Percentiles rank a stretch among this genome's conserved stretches.
These are phyloP conservation scores for Pyrrhoderma noxium DNA, from an alignment of 1,284 basidiomycete genomes.

Conservation along the genomic window DNA sequence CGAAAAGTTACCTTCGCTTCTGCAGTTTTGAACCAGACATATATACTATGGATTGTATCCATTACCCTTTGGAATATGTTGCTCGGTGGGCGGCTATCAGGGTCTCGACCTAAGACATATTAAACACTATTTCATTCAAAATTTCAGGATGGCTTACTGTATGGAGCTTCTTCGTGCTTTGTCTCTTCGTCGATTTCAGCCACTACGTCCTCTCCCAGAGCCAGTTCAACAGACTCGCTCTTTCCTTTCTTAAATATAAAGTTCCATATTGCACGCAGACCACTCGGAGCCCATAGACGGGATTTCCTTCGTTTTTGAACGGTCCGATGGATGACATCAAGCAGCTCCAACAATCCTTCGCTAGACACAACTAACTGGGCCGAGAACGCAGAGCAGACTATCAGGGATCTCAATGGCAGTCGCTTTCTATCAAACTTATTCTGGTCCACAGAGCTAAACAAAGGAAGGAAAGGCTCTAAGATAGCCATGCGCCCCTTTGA, in stretches of 20 bases:
- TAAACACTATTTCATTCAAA: not conserved
- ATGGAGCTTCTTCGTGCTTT: slow-evolving; percentile 19
- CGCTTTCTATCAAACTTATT: slow-evolving; percentile 11
- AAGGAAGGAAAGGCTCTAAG: slow-evolving; percentile 39
- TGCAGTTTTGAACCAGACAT: slow-evolving; percentile 36
- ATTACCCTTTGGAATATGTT: slow-evolving; percentile 36
- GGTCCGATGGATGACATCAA: slow-evolving; percentile 36
- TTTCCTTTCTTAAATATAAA: slow-evolving; percentile 26
- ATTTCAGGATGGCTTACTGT: slow-evolving; percentile 30
- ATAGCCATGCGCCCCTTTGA: slow-evolving; percentile 34
- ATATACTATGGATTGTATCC: slow-evolving; percentile 30
- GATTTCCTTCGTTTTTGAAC: slow-evolving; percentile 33
- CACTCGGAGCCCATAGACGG: slow-evolving; percentile 46
- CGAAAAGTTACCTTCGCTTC: slow-evolving; percentile 33
- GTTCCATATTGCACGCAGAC: slow-evolving; percentile 37
- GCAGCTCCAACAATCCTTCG: slow-evolving; percentile 38
- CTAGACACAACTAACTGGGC: slow-evolving; percentile 36
- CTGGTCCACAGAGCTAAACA: slow-evolving; percentile 22
- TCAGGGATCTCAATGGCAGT: slow-evolving; percentile 35
- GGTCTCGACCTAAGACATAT: slow-evolving; percentile 33
- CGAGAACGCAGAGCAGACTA: slow-evolving; percentile 41
- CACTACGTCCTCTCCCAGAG: slow-evolving; percentile 7
- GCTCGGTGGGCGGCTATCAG: slow-evolving; percentile 40
- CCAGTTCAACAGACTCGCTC: slow-evolving; percentile 21
- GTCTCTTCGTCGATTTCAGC: slow-evolving; percentile 16